Evolutionary conservation across 345 rosid genomes (phyloP).

Genomic region (Euphorbia tirucalli): DNA sequence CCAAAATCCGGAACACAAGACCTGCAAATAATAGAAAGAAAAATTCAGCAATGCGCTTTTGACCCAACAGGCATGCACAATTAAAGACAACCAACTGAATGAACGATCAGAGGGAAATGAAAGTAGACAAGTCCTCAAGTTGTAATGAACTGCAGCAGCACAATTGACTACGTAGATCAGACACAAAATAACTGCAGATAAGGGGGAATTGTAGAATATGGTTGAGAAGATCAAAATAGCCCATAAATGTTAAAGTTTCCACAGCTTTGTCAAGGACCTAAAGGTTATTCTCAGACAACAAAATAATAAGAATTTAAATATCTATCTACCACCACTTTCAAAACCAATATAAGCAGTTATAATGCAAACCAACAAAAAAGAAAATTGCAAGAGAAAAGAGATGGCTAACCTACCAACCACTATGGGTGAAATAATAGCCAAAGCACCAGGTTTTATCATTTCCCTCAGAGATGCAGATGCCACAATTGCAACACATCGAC

Average conservation of each 20-base stretch:
- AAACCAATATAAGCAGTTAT: not conserved
- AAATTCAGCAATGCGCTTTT: not conserved
- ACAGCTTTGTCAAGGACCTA: too few species aligned
- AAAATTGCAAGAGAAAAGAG: not conserved
- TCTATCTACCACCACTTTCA: not conserved
- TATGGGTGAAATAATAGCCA: conserved; percentile 89
- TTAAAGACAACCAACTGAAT: not conserved
- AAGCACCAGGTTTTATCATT: conserved; percentile 97
- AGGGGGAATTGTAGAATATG: not conserved
- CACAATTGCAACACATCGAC: conserved; percentile 96
- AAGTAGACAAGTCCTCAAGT: not conserved
- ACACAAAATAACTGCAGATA: not conserved
- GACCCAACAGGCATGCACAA: not conserved
- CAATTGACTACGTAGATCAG: not conserved
- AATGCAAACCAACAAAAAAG: not conserved
- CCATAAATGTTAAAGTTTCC: not conserved
- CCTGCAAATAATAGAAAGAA: conserved; percentile 44
- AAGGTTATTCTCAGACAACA: not conserved
- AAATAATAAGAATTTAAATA: not conserved
- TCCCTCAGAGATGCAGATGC: conserved; percentile 94
- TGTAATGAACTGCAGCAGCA: too few species aligned
- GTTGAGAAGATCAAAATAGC: not conserved
- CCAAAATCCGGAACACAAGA: conserved; percentile 72
- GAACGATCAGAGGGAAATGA: not conserved
- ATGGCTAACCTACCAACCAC: conserved; percentile 54